phyloP scores from a whole-genome alignment of 345 rosid genomes.

The Euphorbia tirucalli region DNA sequence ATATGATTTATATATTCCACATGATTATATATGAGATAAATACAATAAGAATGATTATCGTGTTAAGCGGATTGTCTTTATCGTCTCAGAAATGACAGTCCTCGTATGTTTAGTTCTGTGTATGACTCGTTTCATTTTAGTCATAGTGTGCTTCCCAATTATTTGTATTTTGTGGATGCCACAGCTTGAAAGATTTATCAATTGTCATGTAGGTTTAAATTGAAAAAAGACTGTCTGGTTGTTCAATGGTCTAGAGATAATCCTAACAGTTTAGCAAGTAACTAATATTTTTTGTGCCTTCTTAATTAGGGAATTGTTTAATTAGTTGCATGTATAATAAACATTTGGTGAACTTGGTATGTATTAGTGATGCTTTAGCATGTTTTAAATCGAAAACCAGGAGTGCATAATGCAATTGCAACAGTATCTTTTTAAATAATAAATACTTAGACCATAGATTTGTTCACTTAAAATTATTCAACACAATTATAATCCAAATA shows the following conservation, averaged over 20 bases:
- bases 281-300: background rate
- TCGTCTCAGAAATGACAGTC: too few species aligned
- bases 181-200: constrained; percentile 6
- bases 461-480: background rate
- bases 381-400: background rate
- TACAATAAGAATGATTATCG: too few species aligned
- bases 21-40: too few species aligned
- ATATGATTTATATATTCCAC: too few species aligned
- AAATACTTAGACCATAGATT: background rate
- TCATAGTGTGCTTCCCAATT: background rate
- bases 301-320: background rate
- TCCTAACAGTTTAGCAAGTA: constrained; percentile 95
- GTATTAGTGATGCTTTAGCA: background rate
- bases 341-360: constrained; percentile 2
- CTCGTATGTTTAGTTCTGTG: too few species aligned
- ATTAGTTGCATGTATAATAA: background rate
- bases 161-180: constrained; percentile 5
- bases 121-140: too few species aligned
- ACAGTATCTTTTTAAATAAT: background rate
- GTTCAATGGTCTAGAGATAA: constrained; percentile 99
- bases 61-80: too few species aligned
- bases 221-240: constrained; percentile 64
- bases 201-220: constrained; percentile 56
- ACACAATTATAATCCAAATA: background rate
- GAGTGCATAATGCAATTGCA: background rate